Percentiles rank a stretch among this genome's conserved stretches.
These are phyloP conservation scores for Aspergillus pseudoterreus DNA, from an alignment of 2,329 filamentous ascomycete species.

Conservation along the genomic window DNA sequence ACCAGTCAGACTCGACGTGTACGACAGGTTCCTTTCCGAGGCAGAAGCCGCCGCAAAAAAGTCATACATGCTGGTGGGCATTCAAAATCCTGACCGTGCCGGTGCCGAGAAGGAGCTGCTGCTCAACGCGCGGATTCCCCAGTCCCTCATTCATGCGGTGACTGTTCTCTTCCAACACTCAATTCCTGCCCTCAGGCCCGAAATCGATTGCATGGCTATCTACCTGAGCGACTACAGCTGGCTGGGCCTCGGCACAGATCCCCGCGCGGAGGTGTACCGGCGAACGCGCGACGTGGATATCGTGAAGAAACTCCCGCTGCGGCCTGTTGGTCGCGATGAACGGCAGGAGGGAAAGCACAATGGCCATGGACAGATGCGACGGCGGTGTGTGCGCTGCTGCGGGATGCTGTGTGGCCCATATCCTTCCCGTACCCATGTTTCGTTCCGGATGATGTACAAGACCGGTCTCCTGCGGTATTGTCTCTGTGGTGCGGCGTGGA, in stretches of 20 bases:
- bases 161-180: slow-evolving; percentile 46
- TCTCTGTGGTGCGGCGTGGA: slow-evolving; percentile 41
- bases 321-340: slow-evolving; percentile 5
- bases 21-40: slow-evolving; percentile 62
- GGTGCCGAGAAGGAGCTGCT: slow-evolving; percentile 52
- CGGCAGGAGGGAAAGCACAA: slow-evolving; percentile 4
- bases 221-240: slow-evolving; percentile 70
- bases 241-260: slow-evolving; percentile 62
- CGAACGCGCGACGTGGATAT: slow-evolving; percentile 58
- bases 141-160: slow-evolving; percentile 48
- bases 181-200: slow-evolving; percentile 55
- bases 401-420: slow-evolving; percentile 62
- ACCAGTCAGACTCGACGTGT: slow-evolving; percentile 58
- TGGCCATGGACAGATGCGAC: slow-evolving; percentile 22
- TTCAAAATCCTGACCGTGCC: slow-evolving; percentile 44
- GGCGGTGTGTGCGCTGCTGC: slow-evolving; percentile 58
- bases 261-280: slow-evolving; percentile 56
- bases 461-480: slow-evolving; percentile 35
- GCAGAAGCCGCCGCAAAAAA: slow-evolving; percentile 63
- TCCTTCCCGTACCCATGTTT: slow-evolving; percentile 32
- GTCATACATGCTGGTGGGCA: slow-evolving; percentile 49
- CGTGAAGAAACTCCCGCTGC: slow-evolving; percentile 47
- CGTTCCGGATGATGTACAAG: slow-evolving; percentile 37
- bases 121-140: slow-evolving; percentile 50
- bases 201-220: slow-evolving; percentile 63